Conservation (phyloP, 2,329 filamentous ascomycete species). For the Aureobasidium uvarum region DNA sequence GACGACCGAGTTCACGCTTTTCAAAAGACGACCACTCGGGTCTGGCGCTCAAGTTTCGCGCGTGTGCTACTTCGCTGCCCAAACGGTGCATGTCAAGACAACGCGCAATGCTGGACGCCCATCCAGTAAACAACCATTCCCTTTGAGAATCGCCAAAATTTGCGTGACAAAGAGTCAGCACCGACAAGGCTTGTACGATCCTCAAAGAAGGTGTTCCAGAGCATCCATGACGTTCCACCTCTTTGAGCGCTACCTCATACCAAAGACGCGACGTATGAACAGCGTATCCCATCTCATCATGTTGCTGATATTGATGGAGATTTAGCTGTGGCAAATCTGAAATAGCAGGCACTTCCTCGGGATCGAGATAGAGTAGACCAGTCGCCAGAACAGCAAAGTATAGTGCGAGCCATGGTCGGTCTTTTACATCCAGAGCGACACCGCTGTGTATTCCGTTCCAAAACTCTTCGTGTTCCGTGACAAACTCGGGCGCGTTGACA, state of each 20-base stretch:
- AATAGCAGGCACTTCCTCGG: slow-evolving; percentile 17
- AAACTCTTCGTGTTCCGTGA: slow-evolving; percentile 22
- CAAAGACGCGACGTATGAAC: slow-evolving; percentile 24
- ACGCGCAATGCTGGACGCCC: slow-evolving; percentile 18
- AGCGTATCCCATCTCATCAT: slow-evolving; percentile 18
- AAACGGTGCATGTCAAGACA: slow-evolving; percentile 25
- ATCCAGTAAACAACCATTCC: slow-evolving; percentile 24
- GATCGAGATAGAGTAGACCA: slow-evolving; percentile 23
- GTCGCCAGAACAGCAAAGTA: slow-evolving; percentile 20
- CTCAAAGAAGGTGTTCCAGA: slow-evolving; percentile 2
- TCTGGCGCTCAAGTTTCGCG: background rate
- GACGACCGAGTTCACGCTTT: slow-evolving; percentile 23
- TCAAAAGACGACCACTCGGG: slow-evolving; percentile 23
- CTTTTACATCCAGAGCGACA: background rate
- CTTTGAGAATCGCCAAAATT: slow-evolving; percentile 26
- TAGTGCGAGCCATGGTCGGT: slow-evolving; percentile 22
- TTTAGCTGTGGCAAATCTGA: slow-evolving; percentile 22
- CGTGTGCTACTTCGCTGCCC: slow-evolving; percentile 12
- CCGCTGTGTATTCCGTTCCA: slow-evolving; percentile 24
- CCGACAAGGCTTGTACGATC: slow-evolving; percentile 20
- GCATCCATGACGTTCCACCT: slow-evolving; percentile 21
- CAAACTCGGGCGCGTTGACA: slow-evolving; percentile 18
- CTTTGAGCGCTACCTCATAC: slow-evolving; percentile 24
- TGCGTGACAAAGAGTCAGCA: slow-evolving; percentile 22
- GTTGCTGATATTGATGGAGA: slow-evolving; percentile 5